phyloP scores from a whole-genome alignment of 2,329 filamentous ascomycete species.

The Metarhizium sp. region DNA sequence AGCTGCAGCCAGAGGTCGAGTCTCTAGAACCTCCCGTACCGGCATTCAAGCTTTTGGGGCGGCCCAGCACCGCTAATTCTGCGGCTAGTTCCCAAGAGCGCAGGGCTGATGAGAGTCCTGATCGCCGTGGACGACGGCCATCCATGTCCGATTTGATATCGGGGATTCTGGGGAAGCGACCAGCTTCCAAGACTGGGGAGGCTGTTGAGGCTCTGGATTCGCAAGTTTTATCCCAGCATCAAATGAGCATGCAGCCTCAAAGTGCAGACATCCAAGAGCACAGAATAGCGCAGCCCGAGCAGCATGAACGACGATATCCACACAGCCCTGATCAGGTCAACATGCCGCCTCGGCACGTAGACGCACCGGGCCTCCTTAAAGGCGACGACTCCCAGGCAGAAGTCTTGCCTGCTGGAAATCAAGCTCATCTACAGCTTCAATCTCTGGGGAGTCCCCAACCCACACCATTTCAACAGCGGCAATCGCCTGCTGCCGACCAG shows the following conservation, averaged over 20 bases:
- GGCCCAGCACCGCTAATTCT: conserved; percentile 15
- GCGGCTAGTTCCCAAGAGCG: conserved; percentile 9
- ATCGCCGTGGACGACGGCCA: conserved; percentile 17
- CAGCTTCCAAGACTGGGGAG: conserved; percentile 11
- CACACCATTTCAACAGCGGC: neutral
- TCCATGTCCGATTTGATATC: conserved; percentile 21
- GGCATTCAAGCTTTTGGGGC: conserved; percentile 10
- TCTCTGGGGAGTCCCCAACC: neutral
- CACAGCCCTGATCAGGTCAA: neutral
- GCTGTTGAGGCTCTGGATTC: neutral
- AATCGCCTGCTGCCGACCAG: neutral
- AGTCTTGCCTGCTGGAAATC: neutral
- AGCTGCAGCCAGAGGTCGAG: neutral
- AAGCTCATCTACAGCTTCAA: neutral
- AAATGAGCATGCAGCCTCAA: neutral
- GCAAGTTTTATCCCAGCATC: neutral
- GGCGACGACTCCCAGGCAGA: neutral
- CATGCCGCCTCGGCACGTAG: neutral
- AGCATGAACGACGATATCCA: neutral
- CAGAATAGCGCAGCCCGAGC: neutral
- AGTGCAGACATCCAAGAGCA: neutral
- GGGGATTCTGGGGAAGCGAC: conserved; percentile 17
- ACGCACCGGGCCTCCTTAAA: neutral
- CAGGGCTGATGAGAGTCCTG: conserved; percentile 5
- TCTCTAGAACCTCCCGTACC: conserved; percentile 7